Evolutionary conservation across 2,329 filamentous ascomycete species (phyloP).

Genomic region (Periglandula ipomoeae): DNA sequence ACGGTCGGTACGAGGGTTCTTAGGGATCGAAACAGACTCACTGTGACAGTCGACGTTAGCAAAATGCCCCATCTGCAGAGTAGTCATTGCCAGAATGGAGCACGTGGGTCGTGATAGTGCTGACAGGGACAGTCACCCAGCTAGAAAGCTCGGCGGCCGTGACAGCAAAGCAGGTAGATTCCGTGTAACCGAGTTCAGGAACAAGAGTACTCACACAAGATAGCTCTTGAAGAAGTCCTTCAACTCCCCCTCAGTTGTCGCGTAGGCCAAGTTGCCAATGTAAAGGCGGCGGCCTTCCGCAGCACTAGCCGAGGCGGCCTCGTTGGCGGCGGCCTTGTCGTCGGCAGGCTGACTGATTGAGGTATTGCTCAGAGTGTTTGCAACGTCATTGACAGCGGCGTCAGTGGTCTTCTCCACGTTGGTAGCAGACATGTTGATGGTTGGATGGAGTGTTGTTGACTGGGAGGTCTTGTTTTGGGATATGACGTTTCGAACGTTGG

Average conservation of each 20-base stretch:
- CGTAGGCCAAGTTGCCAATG: conserved; percentile 99
- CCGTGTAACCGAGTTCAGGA: neutral
- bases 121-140: neutral
- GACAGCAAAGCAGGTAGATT: neutral
- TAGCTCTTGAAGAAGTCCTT: conserved; percentile 99
- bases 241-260: conserved; percentile 99
- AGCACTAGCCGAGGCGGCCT: conserved; percentile 92
- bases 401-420: conserved; percentile 55
- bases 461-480: conserved; percentile 29
- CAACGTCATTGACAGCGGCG: conserved; percentile 67
- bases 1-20: conserved; percentile 97
- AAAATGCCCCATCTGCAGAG: neutral
- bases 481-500: conserved; percentile 31
- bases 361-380: conserved; percentile 64
- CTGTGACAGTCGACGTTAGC: conserved; percentile 36
- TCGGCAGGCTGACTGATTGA: conserved; percentile 47
- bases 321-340: conserved; percentile 59
- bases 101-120: neutral
- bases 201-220: conserved; percentile 77
- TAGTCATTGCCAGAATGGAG: neutral
- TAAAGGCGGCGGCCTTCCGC: conserved; percentile 98
- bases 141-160: too few species aligned
- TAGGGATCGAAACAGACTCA: conserved; percentile 97
- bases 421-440: conserved; percentile 71
- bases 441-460: conserved; percentile 35